Percentiles rank a stretch among this genome's conserved stretches.
Conservation (phyloP, 2,329 filamentous ascomycete genomes). For the Colletotrichum sp. region DNA sequence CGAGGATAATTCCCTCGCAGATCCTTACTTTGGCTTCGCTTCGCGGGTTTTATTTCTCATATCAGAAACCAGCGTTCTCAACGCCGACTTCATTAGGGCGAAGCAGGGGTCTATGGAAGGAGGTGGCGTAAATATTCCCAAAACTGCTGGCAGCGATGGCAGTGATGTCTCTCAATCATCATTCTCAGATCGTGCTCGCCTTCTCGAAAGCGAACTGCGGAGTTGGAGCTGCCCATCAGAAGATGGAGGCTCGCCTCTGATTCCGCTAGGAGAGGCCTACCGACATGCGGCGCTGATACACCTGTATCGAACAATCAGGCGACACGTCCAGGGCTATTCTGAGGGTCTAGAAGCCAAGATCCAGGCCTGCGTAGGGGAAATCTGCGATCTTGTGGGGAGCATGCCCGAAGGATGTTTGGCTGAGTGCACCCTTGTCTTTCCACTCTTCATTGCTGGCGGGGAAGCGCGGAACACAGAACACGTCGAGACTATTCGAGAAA, state of each 20-base stretch:
- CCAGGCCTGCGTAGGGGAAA: neutral
- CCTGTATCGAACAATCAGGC: neutral
- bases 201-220: neutral
- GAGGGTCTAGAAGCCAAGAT: neutral
- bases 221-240: neutral
- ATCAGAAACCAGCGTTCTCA: conserved; percentile 5
- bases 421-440: neutral
- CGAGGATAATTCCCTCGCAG: neutral
- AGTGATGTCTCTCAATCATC: neutral
- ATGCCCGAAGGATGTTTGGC: neutral
- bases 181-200: neutral
- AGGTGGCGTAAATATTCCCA: neutral
- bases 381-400: neutral
- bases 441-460: neutral
- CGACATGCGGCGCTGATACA: neutral
- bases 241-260: neutral
- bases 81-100: neutral
- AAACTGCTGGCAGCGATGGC: neutral
- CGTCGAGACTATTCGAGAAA: neutral
- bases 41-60: conserved; percentile 5
- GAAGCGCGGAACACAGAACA: neutral
- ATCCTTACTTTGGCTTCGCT: conserved; percentile 18
- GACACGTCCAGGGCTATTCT: neutral
- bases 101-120: neutral
- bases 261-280: neutral